phyloP scores from a whole-genome alignment of 345 rosid genomes.

The Pelargonium nanum region DNA sequence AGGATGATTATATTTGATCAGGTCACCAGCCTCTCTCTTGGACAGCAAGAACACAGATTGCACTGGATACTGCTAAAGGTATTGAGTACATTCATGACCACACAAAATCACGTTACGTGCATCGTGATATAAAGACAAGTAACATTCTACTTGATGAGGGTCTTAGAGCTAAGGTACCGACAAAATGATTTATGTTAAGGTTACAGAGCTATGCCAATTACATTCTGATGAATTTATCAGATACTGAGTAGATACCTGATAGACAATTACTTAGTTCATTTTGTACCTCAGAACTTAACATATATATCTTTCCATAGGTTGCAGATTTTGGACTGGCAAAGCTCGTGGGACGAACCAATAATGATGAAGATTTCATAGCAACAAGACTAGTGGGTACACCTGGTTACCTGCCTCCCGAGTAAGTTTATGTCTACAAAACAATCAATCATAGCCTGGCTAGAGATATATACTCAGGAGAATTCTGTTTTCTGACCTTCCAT shows the following conservation, averaged over 20 bases:
- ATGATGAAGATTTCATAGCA: slow-evolving; percentile 67
- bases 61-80: slow-evolving; percentile 89
- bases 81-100: slow-evolving; percentile 95
- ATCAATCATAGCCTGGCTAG: too few relatives aligned
- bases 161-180: slow-evolving; percentile 68
- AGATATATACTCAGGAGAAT: too few relatives aligned
- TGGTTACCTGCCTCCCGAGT: slow-evolving; percentile 97
- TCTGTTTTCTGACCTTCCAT: too few relatives aligned
- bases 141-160: slow-evolving; percentile 79
- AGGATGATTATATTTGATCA: too few relatives aligned
- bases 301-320: slow-evolving; percentile 45
- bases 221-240: not conserved
- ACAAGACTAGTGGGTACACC: slow-evolving; percentile 97
- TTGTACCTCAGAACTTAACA: too few relatives aligned
- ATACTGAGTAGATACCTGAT: too few relatives aligned
- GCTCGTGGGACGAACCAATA: slow-evolving; percentile 66
- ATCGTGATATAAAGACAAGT: slow-evolving; percentile 90
- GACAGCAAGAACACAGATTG: slow-evolving; percentile 85
- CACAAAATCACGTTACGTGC: slow-evolving; percentile 89
- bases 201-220: not conserved
- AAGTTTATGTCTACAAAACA: too few relatives aligned
- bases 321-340: slow-evolving; percentile 95
- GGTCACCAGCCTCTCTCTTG: slow-evolving; percentile 74
- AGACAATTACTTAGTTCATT: too few relatives aligned
- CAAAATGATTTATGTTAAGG: not conserved